Conservation (phyloP, 2,329 filamentous ascomycete genomes). For the Aphanoascus verrucosus region DNA sequence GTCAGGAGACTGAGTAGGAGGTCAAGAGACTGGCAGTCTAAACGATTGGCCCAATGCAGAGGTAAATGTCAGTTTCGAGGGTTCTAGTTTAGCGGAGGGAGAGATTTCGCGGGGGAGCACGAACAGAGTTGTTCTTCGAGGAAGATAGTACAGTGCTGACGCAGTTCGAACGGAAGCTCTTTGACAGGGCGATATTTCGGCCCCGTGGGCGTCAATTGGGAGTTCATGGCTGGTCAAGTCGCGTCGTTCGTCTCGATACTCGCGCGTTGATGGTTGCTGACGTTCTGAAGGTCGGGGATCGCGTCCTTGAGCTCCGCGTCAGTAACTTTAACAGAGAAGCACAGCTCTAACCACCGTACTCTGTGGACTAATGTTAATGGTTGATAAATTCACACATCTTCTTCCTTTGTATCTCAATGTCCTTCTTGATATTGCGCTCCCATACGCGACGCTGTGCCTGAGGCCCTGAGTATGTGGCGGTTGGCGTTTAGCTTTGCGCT, state of each 20-base stretch:
- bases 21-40: constrained; percentile 43
- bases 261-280: neutral
- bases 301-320: too few relatives aligned
- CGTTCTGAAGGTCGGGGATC: too few relatives aligned
- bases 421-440: neutral
- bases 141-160: constrained; percentile 57
- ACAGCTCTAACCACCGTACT: neutral
- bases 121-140: constrained; percentile 64
- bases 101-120: constrained; percentile 20
- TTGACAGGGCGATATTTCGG: constrained; percentile 44
- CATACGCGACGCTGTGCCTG: too few relatives aligned
- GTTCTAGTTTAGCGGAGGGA: constrained; percentile 7
- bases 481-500: neutral
- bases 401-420: too few relatives aligned
- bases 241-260: neutral
- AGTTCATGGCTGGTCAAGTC: neutral
- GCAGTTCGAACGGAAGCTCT: constrained; percentile 52
- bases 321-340: neutral
- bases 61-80: neutral
- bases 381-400: neutral
- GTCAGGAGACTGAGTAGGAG: constrained; percentile 45
- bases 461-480: neutral
- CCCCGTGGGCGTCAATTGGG: neutral
- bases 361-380: neutral
- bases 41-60: constrained; percentile 20